Conservation (phyloP, 176 grass and related monocot genomes). For the Musa schizocarpa region DNA sequence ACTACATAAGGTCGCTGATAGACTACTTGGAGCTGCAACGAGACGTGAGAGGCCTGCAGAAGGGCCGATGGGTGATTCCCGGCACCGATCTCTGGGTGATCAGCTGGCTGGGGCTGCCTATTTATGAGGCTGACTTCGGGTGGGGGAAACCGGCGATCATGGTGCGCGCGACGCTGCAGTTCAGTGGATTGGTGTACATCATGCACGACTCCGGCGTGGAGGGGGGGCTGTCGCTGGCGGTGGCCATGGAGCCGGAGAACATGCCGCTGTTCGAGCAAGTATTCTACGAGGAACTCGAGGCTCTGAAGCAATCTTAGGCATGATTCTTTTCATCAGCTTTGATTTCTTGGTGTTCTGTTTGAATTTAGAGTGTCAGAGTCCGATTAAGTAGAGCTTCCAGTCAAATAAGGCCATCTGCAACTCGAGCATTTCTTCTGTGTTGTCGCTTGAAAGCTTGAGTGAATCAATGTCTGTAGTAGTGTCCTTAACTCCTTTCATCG, state of each 20-base stretch:
- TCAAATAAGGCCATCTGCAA: too few species aligned
- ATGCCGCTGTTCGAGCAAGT: constrained; percentile 47
- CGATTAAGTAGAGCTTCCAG: too few species aligned
- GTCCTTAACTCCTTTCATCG: too few species aligned
- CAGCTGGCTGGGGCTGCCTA: constrained; percentile 49
- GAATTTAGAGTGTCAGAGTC: too few species aligned
- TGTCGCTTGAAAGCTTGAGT: too few species aligned
- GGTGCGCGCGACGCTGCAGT: constrained; percentile 21
- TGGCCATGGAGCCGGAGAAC: constrained; percentile 61
- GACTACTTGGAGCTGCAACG: constrained; percentile 31
- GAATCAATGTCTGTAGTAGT: too few species aligned
- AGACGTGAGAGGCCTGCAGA: constrained; percentile 23
- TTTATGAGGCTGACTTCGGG: constrained; percentile 56
- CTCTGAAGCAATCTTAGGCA: too few species aligned
- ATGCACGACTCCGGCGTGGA: constrained; percentile 43
- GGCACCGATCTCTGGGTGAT: constrained; percentile 35
- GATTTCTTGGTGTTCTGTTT: too few species aligned
- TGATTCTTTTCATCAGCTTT: too few species aligned
- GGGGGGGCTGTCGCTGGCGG: constrained; percentile 29
- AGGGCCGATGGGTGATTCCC: constrained; percentile 30
- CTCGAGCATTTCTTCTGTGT: too few species aligned
- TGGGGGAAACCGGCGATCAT: constrained; percentile 50
- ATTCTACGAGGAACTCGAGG: constrained; percentile 31
- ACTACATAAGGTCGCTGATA: constrained; percentile 28
- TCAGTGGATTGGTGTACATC: constrained; percentile 42